A percentile compares a stretch with the other conserved stretches of the same genome.
Conservation (phyloP, 345 rosid species). For the Acer campestre region DNA sequence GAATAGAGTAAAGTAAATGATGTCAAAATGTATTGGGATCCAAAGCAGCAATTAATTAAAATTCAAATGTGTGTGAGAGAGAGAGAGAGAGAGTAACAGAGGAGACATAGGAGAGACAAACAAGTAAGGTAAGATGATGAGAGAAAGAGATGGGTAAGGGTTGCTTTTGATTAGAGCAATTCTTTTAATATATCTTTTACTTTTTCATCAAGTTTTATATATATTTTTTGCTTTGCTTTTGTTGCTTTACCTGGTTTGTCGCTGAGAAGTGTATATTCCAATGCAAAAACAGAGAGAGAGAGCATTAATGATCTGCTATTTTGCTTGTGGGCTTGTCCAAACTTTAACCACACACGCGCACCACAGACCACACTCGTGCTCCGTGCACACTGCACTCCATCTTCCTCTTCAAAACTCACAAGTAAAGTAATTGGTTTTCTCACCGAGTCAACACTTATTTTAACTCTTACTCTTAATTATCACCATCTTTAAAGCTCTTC, state of each 20-base stretch:
- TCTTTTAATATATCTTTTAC: constrained; percentile 26
- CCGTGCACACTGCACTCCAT: constrained; percentile 40
- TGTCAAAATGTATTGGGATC: constrained; percentile 9
- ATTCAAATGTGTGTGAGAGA: constrained; percentile 11
- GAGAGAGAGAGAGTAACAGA: background rate
- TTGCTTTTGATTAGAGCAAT: constrained; percentile 33
- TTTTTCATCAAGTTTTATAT: constrained; percentile 6
- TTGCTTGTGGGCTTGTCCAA: constrained; percentile 13
- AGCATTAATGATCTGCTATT: background rate
- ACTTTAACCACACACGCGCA: constrained; percentile 34
- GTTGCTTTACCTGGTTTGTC: constrained; percentile 18
- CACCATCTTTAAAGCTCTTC: no score
- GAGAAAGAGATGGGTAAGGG: constrained; percentile 13
- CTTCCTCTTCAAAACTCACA: no score
- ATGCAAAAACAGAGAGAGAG: constrained; percentile 8
- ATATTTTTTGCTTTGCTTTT: no score
- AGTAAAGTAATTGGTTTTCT: no score
- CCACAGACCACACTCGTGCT: constrained; percentile 24
- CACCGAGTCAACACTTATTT: no score
- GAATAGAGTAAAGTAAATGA: constrained; percentile 2
- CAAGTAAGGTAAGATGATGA: constrained; percentile 32
- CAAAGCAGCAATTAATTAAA: constrained; percentile 17
- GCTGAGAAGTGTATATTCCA: constrained; percentile 33
- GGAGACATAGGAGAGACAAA: constrained; percentile 42
- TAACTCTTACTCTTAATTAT: no score